Evolutionary conservation across 176 grass and related monocot genomes (phyloP).

Genomic region (Hordeum marinum): DNA sequence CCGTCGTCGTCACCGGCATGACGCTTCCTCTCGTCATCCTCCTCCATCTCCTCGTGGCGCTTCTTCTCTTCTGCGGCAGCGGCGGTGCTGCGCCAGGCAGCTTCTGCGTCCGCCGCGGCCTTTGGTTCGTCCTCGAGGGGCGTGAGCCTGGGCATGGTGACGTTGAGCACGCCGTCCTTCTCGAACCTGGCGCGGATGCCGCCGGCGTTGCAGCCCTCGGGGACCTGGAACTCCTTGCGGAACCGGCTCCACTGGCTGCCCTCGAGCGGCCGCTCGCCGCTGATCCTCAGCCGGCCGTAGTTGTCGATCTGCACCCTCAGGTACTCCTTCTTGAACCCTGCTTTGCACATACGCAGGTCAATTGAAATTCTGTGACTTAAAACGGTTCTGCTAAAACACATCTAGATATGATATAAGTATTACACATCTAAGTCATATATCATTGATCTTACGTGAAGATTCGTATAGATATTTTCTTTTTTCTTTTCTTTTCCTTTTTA

Average conservation of each 20-base stretch:
- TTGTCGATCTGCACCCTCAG: constrained; percentile 35
- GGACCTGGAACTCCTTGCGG: constrained; percentile 26
- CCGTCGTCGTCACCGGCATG: neutral
- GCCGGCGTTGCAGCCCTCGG: constrained; percentile 13
- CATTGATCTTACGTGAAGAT: too few relatives aligned
- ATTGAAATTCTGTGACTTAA: neutral
- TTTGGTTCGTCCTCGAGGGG: neutral
- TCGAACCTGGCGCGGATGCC: constrained; percentile 24
- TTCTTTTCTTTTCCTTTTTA: too few relatives aligned
- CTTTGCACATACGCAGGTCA: neutral
- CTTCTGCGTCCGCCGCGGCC: neutral
- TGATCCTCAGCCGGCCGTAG: neutral
- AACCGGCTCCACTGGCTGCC: constrained; percentile 39
- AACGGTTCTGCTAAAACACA: too few relatives aligned
- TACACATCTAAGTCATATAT: too few relatives aligned
- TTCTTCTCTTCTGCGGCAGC: neutral
- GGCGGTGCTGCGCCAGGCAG: neutral
- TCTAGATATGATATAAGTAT: too few relatives aligned
- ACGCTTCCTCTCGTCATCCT: neutral
- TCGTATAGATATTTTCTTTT: too few relatives aligned
- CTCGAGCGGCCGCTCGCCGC: constrained; percentile 19
- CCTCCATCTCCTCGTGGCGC: neutral
- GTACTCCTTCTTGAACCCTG: constrained; percentile 48
- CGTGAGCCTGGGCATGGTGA: constrained; percentile 30
- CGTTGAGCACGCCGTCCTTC: constrained; percentile 14